A percentile compares a stretch with the other conserved stretches of the same genome.
These are phyloP conservation scores for Eremochloa ophiuroides DNA, from an alignment of 176 grass and related monocot species.

Conservation along the genomic window DNA sequence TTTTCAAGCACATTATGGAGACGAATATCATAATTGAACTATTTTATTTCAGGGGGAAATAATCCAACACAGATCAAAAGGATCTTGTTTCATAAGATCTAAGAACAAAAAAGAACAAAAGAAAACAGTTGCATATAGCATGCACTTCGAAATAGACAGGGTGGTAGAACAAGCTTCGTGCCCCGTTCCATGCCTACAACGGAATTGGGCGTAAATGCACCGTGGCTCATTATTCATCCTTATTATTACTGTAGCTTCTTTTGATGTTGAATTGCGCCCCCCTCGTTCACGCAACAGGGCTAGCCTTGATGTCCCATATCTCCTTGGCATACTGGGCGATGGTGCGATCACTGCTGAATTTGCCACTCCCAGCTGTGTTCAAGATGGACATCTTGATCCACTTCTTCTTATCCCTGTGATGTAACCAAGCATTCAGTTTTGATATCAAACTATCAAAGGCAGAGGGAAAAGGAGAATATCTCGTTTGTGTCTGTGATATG, in stretches of 20 bases:
- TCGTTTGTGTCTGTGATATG: not conserved
- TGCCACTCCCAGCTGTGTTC: conserved; percentile 93
- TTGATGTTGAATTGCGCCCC: not conserved
- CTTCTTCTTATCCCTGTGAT: conserved; percentile 75
- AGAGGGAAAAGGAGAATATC: not conserved
- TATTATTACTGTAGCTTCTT: conserved; percentile 26
- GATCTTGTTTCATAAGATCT: not conserved
- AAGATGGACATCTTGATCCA: conserved; percentile 95
- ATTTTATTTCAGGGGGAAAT: conserved; percentile 18
- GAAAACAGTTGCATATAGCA: conserved; percentile 5
- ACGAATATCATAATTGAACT: not conserved
- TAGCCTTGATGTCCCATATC: conserved; percentile 79
- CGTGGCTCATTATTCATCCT: conserved; percentile 29
- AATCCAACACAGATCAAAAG: conserved; percentile 28
- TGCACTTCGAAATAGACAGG: not conserved
- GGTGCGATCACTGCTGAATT: conserved; percentile 98
- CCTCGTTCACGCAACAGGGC: conserved; percentile 45
- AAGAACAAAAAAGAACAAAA: conserved; percentile 22
- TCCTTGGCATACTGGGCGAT: conserved; percentile 92
- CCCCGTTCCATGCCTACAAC: conserved; percentile 12
- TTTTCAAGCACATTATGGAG: not conserved
- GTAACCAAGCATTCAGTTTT: conserved; percentile 9
- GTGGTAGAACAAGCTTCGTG: not conserved
- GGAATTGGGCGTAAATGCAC: conserved; percentile 21
- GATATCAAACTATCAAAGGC: not conserved